Conservation (phyloP, 257 asterid genomes). For the Solanum neorickii region DNA sequence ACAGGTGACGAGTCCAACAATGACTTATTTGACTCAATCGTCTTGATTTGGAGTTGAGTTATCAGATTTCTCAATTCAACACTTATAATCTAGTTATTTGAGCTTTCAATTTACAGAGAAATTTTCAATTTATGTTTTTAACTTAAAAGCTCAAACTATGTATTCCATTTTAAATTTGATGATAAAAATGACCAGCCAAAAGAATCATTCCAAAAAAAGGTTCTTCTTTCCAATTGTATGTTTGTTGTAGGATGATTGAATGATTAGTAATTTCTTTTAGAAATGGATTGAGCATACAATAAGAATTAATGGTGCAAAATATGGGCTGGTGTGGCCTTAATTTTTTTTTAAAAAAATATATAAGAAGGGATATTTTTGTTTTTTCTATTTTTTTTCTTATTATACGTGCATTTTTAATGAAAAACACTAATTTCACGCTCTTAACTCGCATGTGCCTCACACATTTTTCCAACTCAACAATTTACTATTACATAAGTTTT, state of each 20-base stretch:
- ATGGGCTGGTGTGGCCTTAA: not conserved
- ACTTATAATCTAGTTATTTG: not conserved
- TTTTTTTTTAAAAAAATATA: no score
- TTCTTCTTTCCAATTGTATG: not conserved
- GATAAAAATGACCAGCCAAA: not conserved
- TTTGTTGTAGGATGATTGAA: not conserved
- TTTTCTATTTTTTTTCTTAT: not conserved
- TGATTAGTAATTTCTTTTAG: not conserved
- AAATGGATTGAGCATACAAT: not conserved
- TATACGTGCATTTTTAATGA: not conserved
- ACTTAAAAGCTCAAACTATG: no score
- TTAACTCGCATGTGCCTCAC: not conserved
- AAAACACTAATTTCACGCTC: not conserved
- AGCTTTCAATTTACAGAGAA: no score
- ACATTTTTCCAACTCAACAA: not conserved
- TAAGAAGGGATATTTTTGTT: not conserved
- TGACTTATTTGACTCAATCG: no score
- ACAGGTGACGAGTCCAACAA: not conserved
- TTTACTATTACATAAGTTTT: not conserved
- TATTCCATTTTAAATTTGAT: no score
- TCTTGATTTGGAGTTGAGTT: not conserved
- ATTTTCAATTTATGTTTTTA: no score
- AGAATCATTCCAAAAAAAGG: no score
- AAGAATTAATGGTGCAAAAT: not conserved
- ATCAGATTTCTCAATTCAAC: not conserved